Evolutionary conservation across 768 basidiomycete species (phyloP), one percentile per base, ranked within the genome.

Genomic region (Tulasnella sp.): DNA sequence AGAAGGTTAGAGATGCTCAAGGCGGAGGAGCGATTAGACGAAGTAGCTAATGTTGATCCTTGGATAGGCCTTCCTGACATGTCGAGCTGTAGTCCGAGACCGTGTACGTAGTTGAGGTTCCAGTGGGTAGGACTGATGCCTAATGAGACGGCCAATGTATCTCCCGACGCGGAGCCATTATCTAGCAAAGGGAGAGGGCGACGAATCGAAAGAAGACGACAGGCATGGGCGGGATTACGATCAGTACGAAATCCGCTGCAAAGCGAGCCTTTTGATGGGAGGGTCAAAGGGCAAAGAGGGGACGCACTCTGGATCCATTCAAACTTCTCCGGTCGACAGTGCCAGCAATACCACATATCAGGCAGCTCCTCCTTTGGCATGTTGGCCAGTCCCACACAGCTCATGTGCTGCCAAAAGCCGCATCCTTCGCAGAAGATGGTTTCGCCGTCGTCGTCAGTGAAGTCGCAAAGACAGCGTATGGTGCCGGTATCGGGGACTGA

Each of bases 351-450:
- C 75, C 75, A 76, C 64, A n/a, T 40, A 31, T 76, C 75, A 12
- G 75, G 75, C 2, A 76, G 75, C 39, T 76, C 75, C 39, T 70
- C 75, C 54, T 54, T 40, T 15, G 45, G 49, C 58, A 58, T 74
- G 40, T 69, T 76, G 38, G 75, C 67, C 31, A 76, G 40, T 37
- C 75, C 75, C 72, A 85, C 83, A 80, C 85, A 86, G 37, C 80
- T 80, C 25, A 82, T 83, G 79, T 86, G 85, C 73, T 85, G 84
- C 85, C 85, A 86, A 36, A 82, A 83, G 40, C 82, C 81, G 79
- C 85, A 86, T 19, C 77, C 31, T 76, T 86, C 85, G 80, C 85
- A 86, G 72, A 85, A 85, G 75, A 86, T 85, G 17, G 85, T 85
- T 78, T 83, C 83, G 6, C 85, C 85, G 76, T 85, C 84, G 77